Conservation (phyloP, 805 yeast species). For the Myxozyma neotropica region DNA sequence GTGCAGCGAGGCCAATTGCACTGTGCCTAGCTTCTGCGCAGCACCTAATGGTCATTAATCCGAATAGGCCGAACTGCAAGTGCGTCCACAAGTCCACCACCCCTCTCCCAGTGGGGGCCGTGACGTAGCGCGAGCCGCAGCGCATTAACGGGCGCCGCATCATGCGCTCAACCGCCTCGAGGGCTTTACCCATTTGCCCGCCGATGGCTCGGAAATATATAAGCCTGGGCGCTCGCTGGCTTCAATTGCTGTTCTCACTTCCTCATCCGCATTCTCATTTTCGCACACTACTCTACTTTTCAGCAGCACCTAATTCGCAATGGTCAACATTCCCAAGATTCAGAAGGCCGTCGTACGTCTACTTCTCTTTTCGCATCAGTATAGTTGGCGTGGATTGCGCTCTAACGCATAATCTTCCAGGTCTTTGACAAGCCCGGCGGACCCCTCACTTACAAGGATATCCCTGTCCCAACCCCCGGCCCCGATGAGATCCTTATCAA, state of each 20-base stretch:
- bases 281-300: neutral
- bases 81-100: too few relatives aligned
- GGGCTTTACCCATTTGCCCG: neutral
- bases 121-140: neutral
- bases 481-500: conserved; percentile 77
- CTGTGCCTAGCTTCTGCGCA: too few relatives aligned
- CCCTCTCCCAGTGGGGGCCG: too few relatives aligned
- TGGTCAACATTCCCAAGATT: conserved; percentile 54
- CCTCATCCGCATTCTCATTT: neutral
- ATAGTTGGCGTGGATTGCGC: too few relatives aligned
- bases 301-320: neutral
- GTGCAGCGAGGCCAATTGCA: too few relatives aligned
- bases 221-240: neutral
- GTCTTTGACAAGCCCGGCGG: conserved; percentile 34
- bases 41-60: too few relatives aligned
- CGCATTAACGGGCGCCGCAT: neutral
- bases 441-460: conserved; percentile 56
- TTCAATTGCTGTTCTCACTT: neutral
- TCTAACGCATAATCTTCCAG: too few relatives aligned
- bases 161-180: neutral
- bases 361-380: neutral
- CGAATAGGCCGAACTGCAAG: too few relatives aligned
- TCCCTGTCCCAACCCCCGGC: conserved; percentile 79
- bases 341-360: conserved; percentile 55
- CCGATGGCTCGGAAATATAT: neutral